Base-by-base conservation (phyloP, 345 rosid genomes). In the Eucalyptus regnans region DNA sequence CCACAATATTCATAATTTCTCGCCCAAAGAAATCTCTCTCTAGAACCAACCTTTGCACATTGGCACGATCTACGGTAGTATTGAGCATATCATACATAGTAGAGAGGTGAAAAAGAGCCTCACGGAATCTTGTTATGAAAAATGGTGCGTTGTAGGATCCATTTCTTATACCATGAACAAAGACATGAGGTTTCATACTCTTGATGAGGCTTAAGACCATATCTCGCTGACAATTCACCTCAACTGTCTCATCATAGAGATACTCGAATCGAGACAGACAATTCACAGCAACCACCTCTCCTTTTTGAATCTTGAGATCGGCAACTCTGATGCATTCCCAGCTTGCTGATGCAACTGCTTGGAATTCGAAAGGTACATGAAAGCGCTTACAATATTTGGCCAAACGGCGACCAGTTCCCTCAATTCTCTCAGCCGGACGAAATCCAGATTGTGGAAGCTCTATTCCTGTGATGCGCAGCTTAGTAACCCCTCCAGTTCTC, bases 81-180 rank as follows among this genome's bases (percentile, higher is more conserved):
- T 95, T 97, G 60, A 93, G 89, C 93, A 95, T 90, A 92, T 97
- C 99, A 41, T 95, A 96, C 81, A 94, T 33, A 8, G 97, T 90
- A 18, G 99, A 96, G 91, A 91, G 90, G 86, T 96, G 96, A 92
- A 95, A 94, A 81, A 96, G 90, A 76, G 99, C 97, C 94, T 97
- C 99, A 87, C 93, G 93, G 90, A 97, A 97, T 90, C 99, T 87
- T 62, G 98, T 95, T 79, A 93, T 89, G 66, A 97, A 97, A 91
- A 96, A 96, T 5, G 99, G 99, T 17, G 98, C 87, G 86, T 94
- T 96, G 92, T 94, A 97, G 68, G 97, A 91, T 46, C 99, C 99
- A 86, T 93, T 97, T 0, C 88, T 7, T 27, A 93, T 86, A 17
- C 91, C 29, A 87, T 94, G 94, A 50, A 96, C 91, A 89, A 96